phyloP scores from a whole-genome alignment of 495 filamentous ascomycete species.

The Aspergillus sparsus region DNA sequence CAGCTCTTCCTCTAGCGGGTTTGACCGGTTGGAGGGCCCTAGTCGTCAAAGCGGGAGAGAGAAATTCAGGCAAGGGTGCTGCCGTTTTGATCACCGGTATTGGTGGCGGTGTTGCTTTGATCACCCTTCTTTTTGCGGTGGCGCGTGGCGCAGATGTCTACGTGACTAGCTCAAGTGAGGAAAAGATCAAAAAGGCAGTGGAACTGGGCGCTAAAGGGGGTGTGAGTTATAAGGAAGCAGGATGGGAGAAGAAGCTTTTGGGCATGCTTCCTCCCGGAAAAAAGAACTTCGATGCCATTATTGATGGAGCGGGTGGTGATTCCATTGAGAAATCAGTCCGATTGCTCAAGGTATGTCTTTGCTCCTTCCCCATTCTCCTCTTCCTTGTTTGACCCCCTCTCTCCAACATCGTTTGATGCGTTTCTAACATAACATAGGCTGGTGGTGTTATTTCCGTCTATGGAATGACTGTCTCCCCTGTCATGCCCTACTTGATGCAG shows the following conservation, averaged over 20 bases:
- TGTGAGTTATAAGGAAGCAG: conserved; percentile 63
- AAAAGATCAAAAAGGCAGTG: conserved; percentile 65
- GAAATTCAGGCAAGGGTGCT: conserved; percentile 55
- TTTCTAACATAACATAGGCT: conserved; percentile 29
- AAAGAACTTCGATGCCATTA: conserved; percentile 65
- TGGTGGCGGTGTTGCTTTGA: conserved; percentile 76
- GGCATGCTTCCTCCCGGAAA: conserved; percentile 54
- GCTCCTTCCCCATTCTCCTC: neutral
- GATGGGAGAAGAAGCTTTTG: conserved; percentile 69
- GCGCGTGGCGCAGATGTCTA: conserved; percentile 65
- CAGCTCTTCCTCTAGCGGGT: conserved; percentile 77
- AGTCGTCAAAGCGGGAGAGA: conserved; percentile 64
- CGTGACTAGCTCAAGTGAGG: conserved; percentile 64
- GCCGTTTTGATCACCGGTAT: conserved; percentile 77
- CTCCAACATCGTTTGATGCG: neutral
- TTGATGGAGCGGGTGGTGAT: conserved; percentile 79
- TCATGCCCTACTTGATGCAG: conserved; percentile 69
- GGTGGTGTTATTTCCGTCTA: conserved; percentile 72
- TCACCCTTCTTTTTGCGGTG: conserved; percentile 68
- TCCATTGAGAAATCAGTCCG: conserved; percentile 58
- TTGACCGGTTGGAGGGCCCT: conserved; percentile 87
- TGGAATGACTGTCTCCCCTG: conserved; percentile 75
- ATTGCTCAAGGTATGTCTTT: conserved; percentile 54
- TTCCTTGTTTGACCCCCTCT: neutral
- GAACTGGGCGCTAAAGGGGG: conserved; percentile 68